These are phyloP conservation scores for Paecilomyces variotii DNA, from an alignment of 2,329 filamentous ascomycete species.

Conservation along the genomic window DNA sequence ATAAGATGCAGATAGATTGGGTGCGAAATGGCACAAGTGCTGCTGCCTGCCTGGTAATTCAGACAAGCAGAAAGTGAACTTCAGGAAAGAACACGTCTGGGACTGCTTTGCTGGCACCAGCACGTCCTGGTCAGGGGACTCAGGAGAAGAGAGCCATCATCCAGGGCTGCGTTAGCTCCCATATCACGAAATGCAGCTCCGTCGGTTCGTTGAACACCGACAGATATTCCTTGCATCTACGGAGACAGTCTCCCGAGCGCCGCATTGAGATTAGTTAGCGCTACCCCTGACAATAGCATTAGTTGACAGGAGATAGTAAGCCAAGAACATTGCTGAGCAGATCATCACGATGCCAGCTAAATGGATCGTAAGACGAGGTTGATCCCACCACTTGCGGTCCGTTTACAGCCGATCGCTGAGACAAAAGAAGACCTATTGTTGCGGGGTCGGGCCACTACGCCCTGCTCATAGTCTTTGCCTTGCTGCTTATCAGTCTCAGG, in stretches of 20 bases:
- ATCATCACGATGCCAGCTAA: neutral
- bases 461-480: neutral
- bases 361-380: neutral
- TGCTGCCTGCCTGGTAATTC: neutral
- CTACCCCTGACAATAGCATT: neutral
- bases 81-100: neutral
- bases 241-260: neutral
- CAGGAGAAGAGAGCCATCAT: neutral
- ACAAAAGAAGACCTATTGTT: slow-evolving; percentile 2
- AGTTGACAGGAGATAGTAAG: neutral
- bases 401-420: neutral
- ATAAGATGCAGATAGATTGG: neutral
- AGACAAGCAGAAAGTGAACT: neutral
- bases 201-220: neutral
- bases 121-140: neutral
- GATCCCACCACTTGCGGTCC: slow-evolving; percentile 1
- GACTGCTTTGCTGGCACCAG: neutral
- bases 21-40: neutral
- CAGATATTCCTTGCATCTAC: neutral
- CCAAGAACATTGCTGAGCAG: neutral
- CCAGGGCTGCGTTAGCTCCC: neutral
- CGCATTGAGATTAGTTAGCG: neutral
- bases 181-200: neutral
- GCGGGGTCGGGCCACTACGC: slow-evolving; percentile 16
- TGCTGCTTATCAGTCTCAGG: neutral